Conservation (phyloP, 345 rosid species). For the Sonneratia alba region DNA sequence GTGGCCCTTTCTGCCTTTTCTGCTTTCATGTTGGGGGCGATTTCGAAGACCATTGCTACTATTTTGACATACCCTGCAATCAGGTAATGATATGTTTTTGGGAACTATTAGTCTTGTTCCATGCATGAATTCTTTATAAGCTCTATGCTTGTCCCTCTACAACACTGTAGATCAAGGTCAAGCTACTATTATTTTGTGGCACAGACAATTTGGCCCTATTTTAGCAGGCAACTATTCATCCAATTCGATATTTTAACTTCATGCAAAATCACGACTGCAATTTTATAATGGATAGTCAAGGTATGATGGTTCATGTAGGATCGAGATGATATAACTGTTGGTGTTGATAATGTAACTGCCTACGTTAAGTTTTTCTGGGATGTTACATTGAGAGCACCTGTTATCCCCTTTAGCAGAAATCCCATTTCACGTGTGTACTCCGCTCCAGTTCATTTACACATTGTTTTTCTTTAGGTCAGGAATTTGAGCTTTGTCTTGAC, state of each 20-base stretch:
- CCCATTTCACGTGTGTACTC: no score
- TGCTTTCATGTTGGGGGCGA: slow-evolving; percentile 72
- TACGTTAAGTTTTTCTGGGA: no score
- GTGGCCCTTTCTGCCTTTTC: slow-evolving; percentile 58
- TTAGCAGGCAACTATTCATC: background rate
- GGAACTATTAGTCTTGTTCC: background rate
- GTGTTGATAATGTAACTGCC: no score
- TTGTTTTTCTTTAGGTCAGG: background rate
- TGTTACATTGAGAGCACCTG: no score
- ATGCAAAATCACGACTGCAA: background rate
- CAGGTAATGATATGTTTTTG: slow-evolving; percentile 26
- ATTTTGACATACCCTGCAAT: slow-evolving; percentile 82
- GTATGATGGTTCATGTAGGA: no score
- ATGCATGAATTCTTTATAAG: background rate
- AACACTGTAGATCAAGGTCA: background rate
- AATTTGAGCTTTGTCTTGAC: no score
- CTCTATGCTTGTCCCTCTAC: no score
- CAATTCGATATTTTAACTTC: no score
- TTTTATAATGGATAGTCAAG: background rate
- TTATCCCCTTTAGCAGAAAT: no score
- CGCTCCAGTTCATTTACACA: background rate
- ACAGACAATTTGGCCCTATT: background rate
- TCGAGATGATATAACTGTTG: no score
- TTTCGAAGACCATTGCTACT: slow-evolving; percentile 79
- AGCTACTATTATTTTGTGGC: background rate